phyloP scores from a whole-genome alignment of 2,329 filamentous ascomycete species.

The Epichloe bromicola region DNA sequence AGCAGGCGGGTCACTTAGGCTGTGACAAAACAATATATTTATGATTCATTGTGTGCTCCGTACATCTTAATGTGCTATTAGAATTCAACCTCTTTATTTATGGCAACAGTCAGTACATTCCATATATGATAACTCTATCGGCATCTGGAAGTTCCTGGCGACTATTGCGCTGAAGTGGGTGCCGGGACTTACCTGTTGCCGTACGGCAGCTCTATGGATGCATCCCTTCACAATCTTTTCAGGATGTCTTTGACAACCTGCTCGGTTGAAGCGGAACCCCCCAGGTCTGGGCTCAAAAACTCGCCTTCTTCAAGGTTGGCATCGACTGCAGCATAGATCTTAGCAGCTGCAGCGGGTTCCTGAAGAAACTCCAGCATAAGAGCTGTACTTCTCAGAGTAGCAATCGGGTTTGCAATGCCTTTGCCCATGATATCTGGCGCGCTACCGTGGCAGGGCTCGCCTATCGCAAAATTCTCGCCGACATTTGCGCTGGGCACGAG shows the following conservation, averaged over 20 bases:
- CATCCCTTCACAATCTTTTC: conserved; percentile 51
- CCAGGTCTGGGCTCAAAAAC: conserved; percentile 78
- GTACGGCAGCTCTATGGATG: background rate
- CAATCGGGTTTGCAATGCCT: conserved; percentile 91
- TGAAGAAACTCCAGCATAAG: conserved; percentile 95
- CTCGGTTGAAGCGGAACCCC: conserved; percentile 72
- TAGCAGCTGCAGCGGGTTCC: conserved; percentile 72
- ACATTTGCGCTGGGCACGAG: conserved; percentile 94
- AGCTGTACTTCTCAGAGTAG: conserved; percentile 78
- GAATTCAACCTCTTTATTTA: too few species aligned
- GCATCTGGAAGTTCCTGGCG: background rate
- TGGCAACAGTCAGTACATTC: too few species aligned
- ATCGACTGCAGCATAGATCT: conserved; percentile 86
- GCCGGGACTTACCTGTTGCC: background rate
- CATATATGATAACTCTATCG: background rate
- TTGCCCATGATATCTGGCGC: conserved; percentile 91
- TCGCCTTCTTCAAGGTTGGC: conserved; percentile 73
- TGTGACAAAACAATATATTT: too few species aligned
- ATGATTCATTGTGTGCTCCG: too few species aligned
- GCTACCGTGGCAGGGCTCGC: conserved; percentile 93
- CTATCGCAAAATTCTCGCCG: conserved; percentile 85
- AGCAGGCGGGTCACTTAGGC: too few species aligned
- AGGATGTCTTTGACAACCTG: conserved; percentile 83
- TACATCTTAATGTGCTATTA: too few species aligned
- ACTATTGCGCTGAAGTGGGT: too few species aligned